Evolutionary conservation across 345 rosid species (phyloP), one percentile per base, ranked within the genome.

Genomic region (Euphorbia pulcherrima): DNA sequence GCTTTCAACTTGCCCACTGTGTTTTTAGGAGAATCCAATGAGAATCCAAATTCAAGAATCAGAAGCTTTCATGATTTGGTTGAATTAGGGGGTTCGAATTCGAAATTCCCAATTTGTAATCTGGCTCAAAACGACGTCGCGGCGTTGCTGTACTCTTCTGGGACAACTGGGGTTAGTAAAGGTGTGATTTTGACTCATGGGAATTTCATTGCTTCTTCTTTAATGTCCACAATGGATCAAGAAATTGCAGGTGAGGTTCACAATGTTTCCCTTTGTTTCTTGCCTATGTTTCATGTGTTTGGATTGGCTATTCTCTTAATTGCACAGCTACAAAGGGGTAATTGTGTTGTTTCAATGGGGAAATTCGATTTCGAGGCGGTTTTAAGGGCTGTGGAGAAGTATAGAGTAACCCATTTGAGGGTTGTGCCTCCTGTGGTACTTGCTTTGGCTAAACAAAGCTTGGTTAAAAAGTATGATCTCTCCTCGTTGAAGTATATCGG

Each of bases 241-340:
- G 87, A 86, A 35, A 46, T 85, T 2, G 77, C 82, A 26, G 86
- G 89, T 52, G 92, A 86, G 64, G 20, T 46, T 61, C 75, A 88
- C 65, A 35, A 60, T 8, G 85, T 84, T 16, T 83, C 69, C 77
- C 74, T 93, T 50, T 90, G 94, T 48, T 80, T 83, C 46, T 77
- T 93, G 72, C 98, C 98, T 0, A 87, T 93, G 98, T 90, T 90
- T 69, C 98, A 93, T 78, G 88, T 93, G 17, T 93, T 87, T 75
- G 98, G 96, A 1, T 77, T 93, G 20, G 44, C 82, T 1, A 76
- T 90, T 39, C 65, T 93, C 18, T 0, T 61, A 0, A 87, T 80
- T 29, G 20, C 84, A 2, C 88, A 86, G 83, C 79, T 93, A 73
- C 92, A 76, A 76, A 80, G 20, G 62, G 98, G 98, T 7, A 86